These are phyloP conservation scores for Pythium dissotocum DNA, from an alignment of 352 stramenopile genomes.

Conservation along the genomic window DNA sequence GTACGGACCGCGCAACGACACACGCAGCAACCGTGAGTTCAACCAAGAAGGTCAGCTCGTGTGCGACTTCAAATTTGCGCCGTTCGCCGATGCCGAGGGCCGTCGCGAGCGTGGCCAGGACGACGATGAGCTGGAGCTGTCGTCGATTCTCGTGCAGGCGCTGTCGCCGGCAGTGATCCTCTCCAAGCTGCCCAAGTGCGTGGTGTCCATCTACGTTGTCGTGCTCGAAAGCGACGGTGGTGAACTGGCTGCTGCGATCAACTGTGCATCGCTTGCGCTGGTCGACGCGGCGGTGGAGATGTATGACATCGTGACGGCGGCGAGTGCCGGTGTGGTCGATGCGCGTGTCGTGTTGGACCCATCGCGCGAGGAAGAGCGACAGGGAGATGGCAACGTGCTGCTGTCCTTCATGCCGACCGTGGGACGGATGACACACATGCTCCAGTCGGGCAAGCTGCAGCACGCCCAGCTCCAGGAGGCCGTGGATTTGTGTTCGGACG, in stretches of 20 bases:
- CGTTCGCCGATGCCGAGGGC: conserved; percentile 66
- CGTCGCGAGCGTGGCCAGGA: conserved; percentile 76
- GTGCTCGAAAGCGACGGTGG: conserved; percentile 87
- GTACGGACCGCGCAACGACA: conserved; percentile 84
- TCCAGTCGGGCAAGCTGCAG: conserved; percentile 80
- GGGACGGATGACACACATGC: conserved; percentile 84
- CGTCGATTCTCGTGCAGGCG: conserved; percentile 70
- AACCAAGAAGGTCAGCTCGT: conserved; percentile 84
- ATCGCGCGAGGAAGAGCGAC: conserved; percentile 60
- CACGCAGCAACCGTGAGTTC: conserved; percentile 74
- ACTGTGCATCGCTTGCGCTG: conserved; percentile 86
- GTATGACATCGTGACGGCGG: conserved; percentile 87
- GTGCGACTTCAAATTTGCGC: conserved; percentile 89
- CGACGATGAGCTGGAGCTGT: conserved; percentile 81
- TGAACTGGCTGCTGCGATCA: conserved; percentile 81
- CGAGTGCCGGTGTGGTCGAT: conserved; percentile 63
- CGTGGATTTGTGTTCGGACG: conserved; percentile 88
- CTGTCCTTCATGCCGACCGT: conserved; percentile 87
- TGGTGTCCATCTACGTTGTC: conserved; percentile 88
- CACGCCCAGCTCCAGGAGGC: conserved; percentile 80
- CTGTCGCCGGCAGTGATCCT: conserved; percentile 84
- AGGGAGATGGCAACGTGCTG: conserved; percentile 61
- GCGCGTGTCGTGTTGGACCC: conserved; percentile 69
- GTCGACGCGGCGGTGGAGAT: conserved; percentile 91
- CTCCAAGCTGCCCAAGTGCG: conserved; percentile 87